Evolutionary conservation across 2,329 filamentous ascomycete genomes (phyloP), one percentile per base, ranked within the genome.

Genomic region (Epichloe brachyelytri): DNA sequence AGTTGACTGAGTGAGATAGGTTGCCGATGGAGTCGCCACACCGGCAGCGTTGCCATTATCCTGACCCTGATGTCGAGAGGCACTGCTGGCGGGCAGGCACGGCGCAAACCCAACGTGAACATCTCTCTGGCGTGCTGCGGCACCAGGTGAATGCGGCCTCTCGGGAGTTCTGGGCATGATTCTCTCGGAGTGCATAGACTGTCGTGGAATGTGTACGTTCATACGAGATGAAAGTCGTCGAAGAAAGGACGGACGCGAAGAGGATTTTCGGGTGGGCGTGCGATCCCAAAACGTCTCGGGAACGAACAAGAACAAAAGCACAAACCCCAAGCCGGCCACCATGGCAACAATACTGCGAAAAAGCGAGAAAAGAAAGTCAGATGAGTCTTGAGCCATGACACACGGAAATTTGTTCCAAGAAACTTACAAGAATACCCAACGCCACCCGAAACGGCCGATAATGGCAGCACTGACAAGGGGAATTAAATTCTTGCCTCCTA

Each of bases 271-370:
- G 3, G 67, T 62, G 2, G 90, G 89, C 2, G 85, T 84, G 46
- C 91, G 77, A 65, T 96, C 89, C 91, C 91, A 97, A 58, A 95
- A 96, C 0, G 89, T 95, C 68, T 97, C 91, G 0, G 91, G 91
- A 0, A 95, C 87, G 59, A 95, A 95, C 53, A 96, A 74, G 64
- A 95, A 95, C 1, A 97, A 74, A 3, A 95, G 69, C 19, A 79
- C 64, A 38, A 82, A 76, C 53, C 82, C 83, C 46, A 87, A 78
- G 0, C 75, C 87, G 36, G 89, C 85, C 10, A 95, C 71, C 3
- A 95, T 86, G 0, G 89, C 80, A 44, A 95, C 82, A 51, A 95
- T 82, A 85, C 85, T 86, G 48, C 8, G n/a, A 11, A 11, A 11
- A 10, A 10, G 17, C 36, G 5, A 39, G 20, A 33, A 33, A 55